phyloP scores from a whole-genome alignment of 1,284 basidiomycete genomes.

The Trametes hirsuta region DNA sequence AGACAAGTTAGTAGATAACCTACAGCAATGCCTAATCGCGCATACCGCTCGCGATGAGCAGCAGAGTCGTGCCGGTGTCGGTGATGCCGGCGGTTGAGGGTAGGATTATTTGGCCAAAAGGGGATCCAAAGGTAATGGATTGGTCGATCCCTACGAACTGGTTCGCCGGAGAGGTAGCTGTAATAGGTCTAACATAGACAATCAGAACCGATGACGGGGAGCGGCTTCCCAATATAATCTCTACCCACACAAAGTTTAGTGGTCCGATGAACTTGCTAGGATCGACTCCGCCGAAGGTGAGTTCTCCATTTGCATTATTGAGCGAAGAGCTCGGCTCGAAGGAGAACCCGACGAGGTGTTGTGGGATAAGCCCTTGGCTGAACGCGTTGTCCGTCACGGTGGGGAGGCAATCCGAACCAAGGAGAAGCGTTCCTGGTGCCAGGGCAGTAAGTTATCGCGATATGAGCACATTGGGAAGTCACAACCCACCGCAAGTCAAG shows the following conservation, averaged over 20 bases:
- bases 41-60: slow-evolving; percentile 40
- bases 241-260: slow-evolving; percentile 49
- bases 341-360: slow-evolving; percentile 47
- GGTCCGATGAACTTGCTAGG: slow-evolving; percentile 50
- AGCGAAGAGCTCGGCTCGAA: slow-evolving; percentile 44
- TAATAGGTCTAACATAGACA: slow-evolving; percentile 27
- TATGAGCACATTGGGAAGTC: too few species aligned
- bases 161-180: slow-evolving; percentile 40
- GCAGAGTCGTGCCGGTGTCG: slow-evolving; percentile 38
- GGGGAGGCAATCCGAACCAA: slow-evolving; percentile 33
- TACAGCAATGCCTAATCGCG: neutral
- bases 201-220: neutral
- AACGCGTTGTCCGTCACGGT: slow-evolving; percentile 50
- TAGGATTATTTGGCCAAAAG: slow-evolving; percentile 26
- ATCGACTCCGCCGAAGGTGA: slow-evolving; percentile 51
- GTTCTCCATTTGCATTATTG: slow-evolving; percentile 30
- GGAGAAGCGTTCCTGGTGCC: neutral
- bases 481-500: slow-evolving; percentile 38
- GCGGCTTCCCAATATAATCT: neutral
- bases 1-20: neutral
- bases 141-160: slow-evolving; percentile 31
- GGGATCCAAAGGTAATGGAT: slow-evolving; percentile 27
- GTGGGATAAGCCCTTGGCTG: slow-evolving; percentile 26
- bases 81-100: slow-evolving; percentile 30
- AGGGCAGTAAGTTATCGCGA: neutral